Evolutionary conservation across 2,329 filamentous ascomycete species (phyloP), one percentile per base, ranked within the genome.

Genomic region (Fusarium pseudocircinatum): DNA sequence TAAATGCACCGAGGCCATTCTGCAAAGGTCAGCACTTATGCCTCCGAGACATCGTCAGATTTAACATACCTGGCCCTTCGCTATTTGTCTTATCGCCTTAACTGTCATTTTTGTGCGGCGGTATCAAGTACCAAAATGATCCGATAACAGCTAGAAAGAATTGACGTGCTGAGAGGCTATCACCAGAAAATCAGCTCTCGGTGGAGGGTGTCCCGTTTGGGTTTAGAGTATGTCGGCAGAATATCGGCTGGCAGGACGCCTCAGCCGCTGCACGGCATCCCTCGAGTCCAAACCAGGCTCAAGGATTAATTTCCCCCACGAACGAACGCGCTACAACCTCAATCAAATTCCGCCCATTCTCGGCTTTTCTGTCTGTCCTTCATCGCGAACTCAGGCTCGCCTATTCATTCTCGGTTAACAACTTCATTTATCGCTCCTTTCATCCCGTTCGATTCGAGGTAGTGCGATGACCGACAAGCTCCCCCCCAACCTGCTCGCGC

Each of bases 1-100:
- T 94, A 87, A 98, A 98, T 82, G 95, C 94, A 79, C 96, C 96
- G 77, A 98, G 88, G 88, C 96, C 96, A 86, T 99, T 98, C 95
- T 98, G 39, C 12, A 39, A 43, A 32, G 44, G 68, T 78, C 53
- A 77, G 79, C 53, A 44, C 30, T 20, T n/a, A 28, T 47, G n/a
- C 44, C 26, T 28, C 37, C 6, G 20, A 10, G 11, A 18, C 9
- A 24, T 10, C 18, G 10, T 11, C 6, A 12, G 6, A 37, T n/a
- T 32, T 12, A 30, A 26, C 82, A 68, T 85, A 90, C 89, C 81
- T 87, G 86, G 81, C 87, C 86, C 62, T 82, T 81, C 20, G 89
- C 87, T 34, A 89, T 81, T 75, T 85, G 84, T 78, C 85, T 83
- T 73, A 91, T 77, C 67, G 85, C 87, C 80, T 82, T 85, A 75